A percentile compares a stretch with the other conserved stretches of the same genome.
Conservation (phyloP, 208 protist genomes). For the Borovskyia barvae region DNA sequence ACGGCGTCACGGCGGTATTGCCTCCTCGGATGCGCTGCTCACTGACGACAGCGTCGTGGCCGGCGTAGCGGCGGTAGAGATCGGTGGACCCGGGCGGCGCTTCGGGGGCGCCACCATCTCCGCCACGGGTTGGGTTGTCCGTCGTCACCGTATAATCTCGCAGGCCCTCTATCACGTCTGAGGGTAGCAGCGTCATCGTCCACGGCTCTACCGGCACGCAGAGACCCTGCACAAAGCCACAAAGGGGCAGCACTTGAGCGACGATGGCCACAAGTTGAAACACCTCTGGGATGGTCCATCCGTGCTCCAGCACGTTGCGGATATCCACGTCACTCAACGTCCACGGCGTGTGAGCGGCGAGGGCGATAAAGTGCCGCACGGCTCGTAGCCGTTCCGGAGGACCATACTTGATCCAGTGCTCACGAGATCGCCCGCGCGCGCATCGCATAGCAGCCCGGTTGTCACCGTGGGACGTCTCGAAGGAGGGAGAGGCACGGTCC, state of each 20-base stretch:
- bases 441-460: background rate
- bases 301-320: conserved; percentile 33
- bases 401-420: conserved; percentile 60
- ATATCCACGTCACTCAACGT: conserved; percentile 47
- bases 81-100: conserved; percentile 1
- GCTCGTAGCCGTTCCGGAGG: conserved; percentile 54
- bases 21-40: conserved; percentile 69
- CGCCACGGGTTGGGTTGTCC: background rate
- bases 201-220: conserved; percentile 74
- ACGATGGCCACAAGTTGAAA: conserved; percentile 74
- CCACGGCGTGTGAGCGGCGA: conserved; percentile 82
- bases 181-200: conserved; percentile 55
- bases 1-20: conserved; percentile 14
- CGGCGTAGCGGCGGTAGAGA: conserved; percentile 59
- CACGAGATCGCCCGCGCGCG: conserved; percentile 6
- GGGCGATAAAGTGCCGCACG: conserved; percentile 66
- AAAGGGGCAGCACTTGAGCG: conserved; percentile 67
- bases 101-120: background rate
- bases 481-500: no score
- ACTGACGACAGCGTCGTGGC: conserved; percentile 60
- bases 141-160: conserved; percentile 25
- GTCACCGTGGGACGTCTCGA: no score
- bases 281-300: conserved; percentile 79
- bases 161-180: conserved; percentile 24
- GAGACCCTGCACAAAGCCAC: conserved; percentile 74